Percentiles rank a stretch among this genome's conserved stretches.
Conservation (phyloP, 768 basidiomycete genomes). For the Macrocybe gigantea region DNA sequence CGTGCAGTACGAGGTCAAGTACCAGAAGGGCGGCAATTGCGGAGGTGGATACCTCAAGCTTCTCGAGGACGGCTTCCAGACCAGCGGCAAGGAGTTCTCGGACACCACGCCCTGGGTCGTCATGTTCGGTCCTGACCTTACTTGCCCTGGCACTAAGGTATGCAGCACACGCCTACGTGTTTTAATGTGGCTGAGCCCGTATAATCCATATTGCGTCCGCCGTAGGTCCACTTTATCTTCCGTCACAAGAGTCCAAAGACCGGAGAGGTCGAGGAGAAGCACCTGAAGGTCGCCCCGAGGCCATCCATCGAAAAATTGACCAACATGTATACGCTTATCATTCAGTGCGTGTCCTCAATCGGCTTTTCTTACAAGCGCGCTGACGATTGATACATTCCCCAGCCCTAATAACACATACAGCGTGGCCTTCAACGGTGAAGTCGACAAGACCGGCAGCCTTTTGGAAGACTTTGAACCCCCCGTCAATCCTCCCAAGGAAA, state of each 20-base stretch:
- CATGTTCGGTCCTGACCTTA: constrained; percentile 98
- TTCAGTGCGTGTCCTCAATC: constrained; percentile 57
- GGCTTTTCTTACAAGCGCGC: not conserved
- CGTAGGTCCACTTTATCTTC: constrained; percentile 97
- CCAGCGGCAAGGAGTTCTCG: constrained; percentile 86
- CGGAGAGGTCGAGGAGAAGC: constrained; percentile 95
- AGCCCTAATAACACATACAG: constrained; percentile 95
- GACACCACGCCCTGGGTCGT: constrained; percentile 92
- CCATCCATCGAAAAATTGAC: constrained; percentile 88
- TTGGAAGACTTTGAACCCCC: constrained; percentile 92
- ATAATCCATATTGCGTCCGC: constrained; percentile 4
- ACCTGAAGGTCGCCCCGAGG: constrained; percentile 73
- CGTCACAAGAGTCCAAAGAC: constrained; percentile 92
- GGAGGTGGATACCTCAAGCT: constrained; percentile 99
- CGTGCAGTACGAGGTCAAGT: constrained; percentile 98
- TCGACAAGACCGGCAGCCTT: constrained; percentile 71
- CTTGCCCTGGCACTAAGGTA: constrained; percentile 89
- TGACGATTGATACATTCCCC: not conserved
- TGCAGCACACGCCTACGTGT: constrained; percentile 3
- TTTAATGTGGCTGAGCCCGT: not conserved
- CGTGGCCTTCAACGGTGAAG: constrained; percentile 84
- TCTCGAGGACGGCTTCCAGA: constrained; percentile 90
- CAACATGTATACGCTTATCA: constrained; percentile 90
- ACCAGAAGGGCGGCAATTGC: constrained; percentile 98
- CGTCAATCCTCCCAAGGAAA: constrained; percentile 90